Evolutionary conservation across 768 basidiomycete genomes (phyloP), one percentile per base, ranked within the genome.

Genomic region (Sarcodon aspratus): DNA sequence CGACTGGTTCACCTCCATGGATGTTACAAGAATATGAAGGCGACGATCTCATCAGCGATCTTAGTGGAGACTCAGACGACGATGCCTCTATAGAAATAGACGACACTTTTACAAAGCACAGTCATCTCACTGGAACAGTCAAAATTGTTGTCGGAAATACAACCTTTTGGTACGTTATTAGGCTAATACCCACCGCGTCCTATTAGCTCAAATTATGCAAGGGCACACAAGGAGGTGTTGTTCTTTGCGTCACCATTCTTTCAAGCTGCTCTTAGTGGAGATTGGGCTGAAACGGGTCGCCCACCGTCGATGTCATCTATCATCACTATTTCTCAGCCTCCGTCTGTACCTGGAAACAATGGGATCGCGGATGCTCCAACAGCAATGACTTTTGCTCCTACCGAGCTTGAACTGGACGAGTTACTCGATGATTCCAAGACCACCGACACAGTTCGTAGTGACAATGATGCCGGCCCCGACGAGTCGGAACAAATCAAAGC

Each of bases 181-280:
- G 44, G 44, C 50, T 27, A 38, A 38, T 42, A 36, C 10, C 50
- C 44, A 31, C 21, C 12, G 12, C 15, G 15, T 9, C 46, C 35
- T 31, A 11, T 36, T 3, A 47, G 43, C 27, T 38, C 55, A 35
- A 53, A 42, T 46, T 34, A 18, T 45, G 42, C 42, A 59, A 91
- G 88, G 88, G 84, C 85, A 1, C 92, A 95, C 66, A 92, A 89
- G 62, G 91, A 94, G 60, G 79, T 95, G 31, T 69, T 95, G 6
- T 85, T 82, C 65, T 95, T 92, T 60, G 85, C 91, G 4, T 93
- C 90, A n/a, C 89, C 92, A 0, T 95, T 95, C 72, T 95, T 95
- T 63, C 84, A 93, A 64, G 89, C 88, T 13, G 83, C 90, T 8
- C 69, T 95, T 44, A 88, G 88, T 56, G 92, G 92, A 7, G 79